Percentiles rank a stretch among this genome's conserved stretches.
phyloP scores from a whole-genome alignment of 78 protist species.

The Dictyostelium purpureum region DNA sequence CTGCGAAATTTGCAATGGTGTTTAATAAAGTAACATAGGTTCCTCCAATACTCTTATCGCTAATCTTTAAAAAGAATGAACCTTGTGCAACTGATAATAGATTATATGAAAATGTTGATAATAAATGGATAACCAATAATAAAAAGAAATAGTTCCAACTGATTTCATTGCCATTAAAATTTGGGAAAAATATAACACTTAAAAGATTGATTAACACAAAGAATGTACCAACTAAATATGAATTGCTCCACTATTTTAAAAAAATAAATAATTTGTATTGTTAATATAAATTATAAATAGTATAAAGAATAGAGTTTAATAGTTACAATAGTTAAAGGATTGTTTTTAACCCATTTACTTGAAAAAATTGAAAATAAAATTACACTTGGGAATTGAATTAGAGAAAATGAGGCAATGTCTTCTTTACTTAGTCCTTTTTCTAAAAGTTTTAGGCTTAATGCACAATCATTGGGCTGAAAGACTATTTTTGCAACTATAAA shows the following conservation, averaged over 20 bases:
- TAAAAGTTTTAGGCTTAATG: slow-evolving; percentile 61
- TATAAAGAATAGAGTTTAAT: background rate
- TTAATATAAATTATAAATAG: background rate
- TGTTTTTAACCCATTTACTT: slow-evolving; percentile 42
- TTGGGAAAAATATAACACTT: slow-evolving; percentile 1
- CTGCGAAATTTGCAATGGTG: slow-evolving; percentile 80
- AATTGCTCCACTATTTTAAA: slow-evolving; percentile 13
- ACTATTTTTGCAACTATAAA: slow-evolving; percentile 42
- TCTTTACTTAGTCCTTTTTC: slow-evolving; percentile 79
- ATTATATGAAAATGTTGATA: background rate
- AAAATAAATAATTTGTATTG: background rate
- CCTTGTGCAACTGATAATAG: slow-evolving; percentile 22
- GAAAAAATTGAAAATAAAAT: slow-evolving; percentile 29
- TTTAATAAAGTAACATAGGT: slow-evolving; percentile 82
- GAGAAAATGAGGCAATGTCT: slow-evolving; percentile 61
- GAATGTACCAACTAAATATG: slow-evolving; percentile 24
- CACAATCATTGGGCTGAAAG: slow-evolving; percentile 51
- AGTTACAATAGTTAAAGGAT: slow-evolving; percentile 47
- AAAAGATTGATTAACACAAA: slow-evolving; percentile 46
- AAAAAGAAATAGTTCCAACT: slow-evolving; percentile 36
- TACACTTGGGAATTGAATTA: slow-evolving; percentile 58
- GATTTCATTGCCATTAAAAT: background rate
- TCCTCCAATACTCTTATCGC: slow-evolving; percentile 83
- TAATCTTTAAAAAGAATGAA: slow-evolving; percentile 76
- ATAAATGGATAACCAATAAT: background rate